Base-by-base conservation (phyloP, 2,329 filamentous ascomycete species). In the Ophiostoma ulmi region DNA sequence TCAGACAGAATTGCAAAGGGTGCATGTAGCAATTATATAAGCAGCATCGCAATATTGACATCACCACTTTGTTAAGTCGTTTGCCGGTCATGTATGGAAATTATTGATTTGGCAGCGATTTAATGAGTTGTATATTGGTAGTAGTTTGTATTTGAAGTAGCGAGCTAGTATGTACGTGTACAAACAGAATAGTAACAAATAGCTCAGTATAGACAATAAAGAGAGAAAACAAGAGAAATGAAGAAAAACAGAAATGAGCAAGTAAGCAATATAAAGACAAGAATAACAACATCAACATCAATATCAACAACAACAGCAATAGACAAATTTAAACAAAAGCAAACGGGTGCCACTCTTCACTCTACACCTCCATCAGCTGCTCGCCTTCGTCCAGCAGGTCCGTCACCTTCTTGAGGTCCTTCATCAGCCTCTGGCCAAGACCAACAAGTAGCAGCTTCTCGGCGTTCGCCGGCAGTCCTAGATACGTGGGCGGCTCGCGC, bases 391-490 rank as follows among this genome's bases (percentile, higher is more conserved):
- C 94, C 77, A 99, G 81, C 80, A 97, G 84, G 75, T 93, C 91
- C 73, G 91, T 91, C 69, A 99, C 91, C 79, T 90, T 92, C 77
- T 90, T 89, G 79, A 98, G 76, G 79, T 97, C 94, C 74, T 86
- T 86, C 76, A 97, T 89, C 86, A 97, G 89, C 76, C 90, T 91
- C 77, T 88, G 87, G 63, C 94, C 96, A 77, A 97, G 89, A 2
- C 92, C 94, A 17, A 97, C 92, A 41, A 99, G 85, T 76, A 99
- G 80, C 78, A 99, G 79, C 81, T 98, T 99, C 88, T 99, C 95
- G 26, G 95, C 95, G 79, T 99, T 97, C 38, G 93, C 92, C 48
- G 95, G 95, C 75, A 99, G 81, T 31, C 95, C 96, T 20, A 99
- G 85, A 78, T 97, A 99, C 0, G 93, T 97, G 5, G 95, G 95